phyloP scores from a whole-genome alignment of 345 rosid species.

The Hypericum androsaemum region DNA sequence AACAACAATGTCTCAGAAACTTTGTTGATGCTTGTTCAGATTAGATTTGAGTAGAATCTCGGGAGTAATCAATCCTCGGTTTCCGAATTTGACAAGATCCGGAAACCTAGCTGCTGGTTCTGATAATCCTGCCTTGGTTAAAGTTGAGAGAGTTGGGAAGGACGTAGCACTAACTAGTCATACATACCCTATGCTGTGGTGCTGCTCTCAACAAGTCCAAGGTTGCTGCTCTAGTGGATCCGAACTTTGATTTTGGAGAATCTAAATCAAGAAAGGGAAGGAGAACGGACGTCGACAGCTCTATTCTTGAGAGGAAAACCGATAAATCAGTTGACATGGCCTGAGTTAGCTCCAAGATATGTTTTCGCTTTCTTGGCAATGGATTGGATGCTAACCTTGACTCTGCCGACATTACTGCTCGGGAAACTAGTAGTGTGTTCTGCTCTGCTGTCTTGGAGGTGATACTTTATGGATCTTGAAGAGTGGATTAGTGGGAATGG shows the following conservation, averaged over 20 bases:
- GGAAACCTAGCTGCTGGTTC: slow-evolving; percentile 20
- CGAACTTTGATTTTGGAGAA: slow-evolving; percentile 83
- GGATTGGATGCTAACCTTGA: slow-evolving; percentile 88
- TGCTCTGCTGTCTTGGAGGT: slow-evolving; percentile 93
- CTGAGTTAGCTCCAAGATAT: slow-evolving; percentile 84
- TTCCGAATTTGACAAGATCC: slow-evolving; percentile 18
- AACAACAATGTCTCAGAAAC: slow-evolving; percentile 45
- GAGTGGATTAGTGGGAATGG: slow-evolving; percentile 90
- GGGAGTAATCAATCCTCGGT: slow-evolving; percentile 22
- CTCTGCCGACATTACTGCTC: slow-evolving; percentile 64
- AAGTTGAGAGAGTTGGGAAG: slow-evolving; percentile 33
- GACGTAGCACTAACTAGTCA: slow-evolving; percentile 29
- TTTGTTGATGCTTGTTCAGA: slow-evolving; percentile 49
- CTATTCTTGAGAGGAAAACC: slow-evolving; percentile 60
- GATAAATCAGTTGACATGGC: slow-evolving; percentile 87
- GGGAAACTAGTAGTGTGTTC: slow-evolving; percentile 78
- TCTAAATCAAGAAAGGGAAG: slow-evolving; percentile 67
- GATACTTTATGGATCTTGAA: slow-evolving; percentile 95
- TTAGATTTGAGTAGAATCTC: slow-evolving; percentile 26
- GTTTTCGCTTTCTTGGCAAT: slow-evolving; percentile 64
- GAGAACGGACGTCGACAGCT: slow-evolving; percentile 60
- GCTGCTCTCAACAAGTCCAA: slow-evolving; percentile 54
- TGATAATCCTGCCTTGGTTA: slow-evolving; percentile 26
- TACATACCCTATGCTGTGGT: slow-evolving; percentile 33
- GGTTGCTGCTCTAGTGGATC: slow-evolving; percentile 85